Base-by-base conservation (phyloP, 2,329 filamentous ascomycete species). In the Cercospora beticola region DNA sequence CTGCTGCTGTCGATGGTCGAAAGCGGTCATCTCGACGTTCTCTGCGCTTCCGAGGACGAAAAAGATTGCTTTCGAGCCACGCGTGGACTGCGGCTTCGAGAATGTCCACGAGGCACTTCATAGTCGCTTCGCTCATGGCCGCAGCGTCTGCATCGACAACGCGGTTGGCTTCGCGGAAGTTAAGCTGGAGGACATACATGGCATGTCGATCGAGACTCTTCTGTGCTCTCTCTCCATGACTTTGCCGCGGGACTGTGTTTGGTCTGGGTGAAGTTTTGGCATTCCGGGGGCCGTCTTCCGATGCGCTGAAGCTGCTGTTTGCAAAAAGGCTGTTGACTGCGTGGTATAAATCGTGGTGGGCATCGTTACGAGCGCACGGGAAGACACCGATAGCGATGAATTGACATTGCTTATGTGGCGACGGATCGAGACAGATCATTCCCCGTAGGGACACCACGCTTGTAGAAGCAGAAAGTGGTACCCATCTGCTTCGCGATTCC, bases 181-280 rank as follows among this genome's bases (percentile, higher is more conserved):
- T 65, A 2, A 78, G 86, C 30, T 87, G 87, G n/a, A 98, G 81
- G 74, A 89, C 91, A 75, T 97, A 98, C 89, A 94, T 94, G 0
- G 94, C 93, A 89, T 92, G 95, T 62, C 88, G 86, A 75, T 97
- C 93, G 9, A 94, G 82, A 0, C 88, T 85, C 76, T 92, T 94
- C 54, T 83, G 85, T 12, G 80, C 73, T 7, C 83, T 88, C 54
- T 30, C 54, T 57, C 54, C 23, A 7, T 31, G 23, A n/a, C 23
- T 28, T 43, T 86, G 72, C 67, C 88, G 86, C 70, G 80, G 85
- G 33, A 78, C 80, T 0, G 83, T 86, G 65, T 33, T 33, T 30
- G 14, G 26, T n/a, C 54, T 21, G 6, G 26, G 14, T 28, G 54
- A 31, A 79, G 46, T 79, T 78, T 78, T 67, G 26, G 78, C 75